Evolutionary conservation across 148 eudicot species (phyloP), one percentile per base, ranked within the genome.

Genomic region (Selenicereus undatus): DNA sequence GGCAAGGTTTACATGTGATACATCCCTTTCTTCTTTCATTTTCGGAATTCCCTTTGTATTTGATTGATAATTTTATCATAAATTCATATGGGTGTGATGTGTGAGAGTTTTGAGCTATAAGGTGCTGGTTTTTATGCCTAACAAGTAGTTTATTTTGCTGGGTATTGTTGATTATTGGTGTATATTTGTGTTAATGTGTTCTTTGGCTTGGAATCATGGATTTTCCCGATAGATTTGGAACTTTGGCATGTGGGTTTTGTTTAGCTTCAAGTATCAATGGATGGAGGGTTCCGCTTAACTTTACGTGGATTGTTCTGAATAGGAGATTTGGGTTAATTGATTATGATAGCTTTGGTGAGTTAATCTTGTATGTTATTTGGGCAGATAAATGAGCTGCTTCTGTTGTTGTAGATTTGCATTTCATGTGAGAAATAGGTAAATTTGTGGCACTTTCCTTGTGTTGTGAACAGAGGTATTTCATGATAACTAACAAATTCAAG

Each of bases 1-100:
- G 97, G 97, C 83, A 95, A 95, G 93, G 98, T 93, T 4, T 45
- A 32, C 32, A 32, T 32, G 32, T 32, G 1, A 50, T 18, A 16
- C 43, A 39, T 54, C 56, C 75, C 20, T 12, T 9, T 26, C 39
- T 22, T 45, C 58, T 7, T 42, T 50, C 2, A 51, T 79, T 21
- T 11, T 48, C 52, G 2, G 7, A 5, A 0, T 21, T 36, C 16
- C 43, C 32, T 32, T 39, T 39, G 43, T 39, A 39, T 51, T 71
- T 78, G 0, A 0, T 30, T 22, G 20, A 32, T 5, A 74, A 64
- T 39, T 39, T 45, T 73, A 17, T 35, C 8, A 2, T 48, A 32
- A 39, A 14, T 62, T 71, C 36, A 71, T 21, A 73, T 73, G 75
- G 16, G 8, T 13, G 51, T 39, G 16, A 35, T 29, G 52, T 73